Evolutionary conservation across 345 rosid species (phyloP), one percentile per base, ranked within the genome.

Genomic region (Noccaea caerulescens): DNA sequence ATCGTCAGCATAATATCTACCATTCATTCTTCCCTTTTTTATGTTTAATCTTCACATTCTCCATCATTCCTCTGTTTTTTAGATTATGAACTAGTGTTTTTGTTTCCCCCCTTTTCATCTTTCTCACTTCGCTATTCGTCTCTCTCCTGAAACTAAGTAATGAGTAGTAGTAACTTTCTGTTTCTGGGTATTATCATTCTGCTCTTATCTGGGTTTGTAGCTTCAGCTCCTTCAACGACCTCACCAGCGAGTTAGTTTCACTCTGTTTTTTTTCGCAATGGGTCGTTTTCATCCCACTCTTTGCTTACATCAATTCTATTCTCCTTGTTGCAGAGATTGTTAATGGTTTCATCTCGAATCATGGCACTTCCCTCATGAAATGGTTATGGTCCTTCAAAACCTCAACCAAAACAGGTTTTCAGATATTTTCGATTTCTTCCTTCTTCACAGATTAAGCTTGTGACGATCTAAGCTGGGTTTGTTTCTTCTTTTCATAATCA

Each of bases 311-410:
- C 30, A 27, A 27, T 65, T 44, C 9, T 3, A n/a, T 3, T 12
- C 27, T 5, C 11, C 20, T 16, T 36, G 12, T 37, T 59, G 87
- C 90, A 94, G 99, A 82, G 89, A 82, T 88, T 76, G 82, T 91
- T 16, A 83, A 69, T 82, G 84, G 88, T 68, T 71, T 88, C 76
- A 78, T 91, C 84, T 83, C 93, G 9, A 87, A 88, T 81, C 84
- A 80, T 3, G 77, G 77, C 56, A 74, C 93, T 72, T 80, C 82
- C 65, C 75, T 78, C 32, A 64, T 88, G 82, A 94, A 89, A 82
- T 84, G 97, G 99, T 16, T 89, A 34, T 86, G 94, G 89, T 93
- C 96, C 14, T 83, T 93, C 76, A 93, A 86, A 80, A 70, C 92
- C 75, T 81, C 88, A 71, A 77, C 92, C 9, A 84, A 87, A 81